Evolutionary conservation across 805 yeast genomes (phyloP), one percentile per base, ranked within the genome.

Genomic region (Cyberlindnera mississippiensis): DNA sequence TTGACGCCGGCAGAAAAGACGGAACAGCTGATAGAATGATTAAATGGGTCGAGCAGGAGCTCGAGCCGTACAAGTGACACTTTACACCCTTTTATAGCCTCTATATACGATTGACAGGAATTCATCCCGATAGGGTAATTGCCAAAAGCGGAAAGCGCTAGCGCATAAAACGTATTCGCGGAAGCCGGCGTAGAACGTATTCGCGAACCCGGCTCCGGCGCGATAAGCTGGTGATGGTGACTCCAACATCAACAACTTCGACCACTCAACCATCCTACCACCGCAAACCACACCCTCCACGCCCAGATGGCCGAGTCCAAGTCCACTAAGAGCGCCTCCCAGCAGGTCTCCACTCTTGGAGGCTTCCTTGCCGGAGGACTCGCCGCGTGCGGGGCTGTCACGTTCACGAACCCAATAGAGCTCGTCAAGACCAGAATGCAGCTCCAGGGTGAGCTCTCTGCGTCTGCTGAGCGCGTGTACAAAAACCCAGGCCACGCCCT

Each of bases 321-420:
- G 34, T 11, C 35, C 5, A 19, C 27, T 6, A 56, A 55, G 35
- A 47, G 75, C 4, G 80, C 78, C 2, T 72, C 81, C n/a, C 81
- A 77, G 50, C 68, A 74, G 50, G 73, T 83, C 16, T 72, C 82
- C 30, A 78, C 86, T 3, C 50, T 71, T 11, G 95, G 95, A 16
- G 95, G 96, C 2, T 88, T 90, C 55, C 56, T 81, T 5, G 96
- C 96, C 4, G 97, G 96, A 42, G 96, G 93, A 8, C 44, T 85
- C 13, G 99, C 99, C 3, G 97, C 98, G 3, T 90, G 98, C 69
- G 93, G 95, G 41, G 98, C 99, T 0, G 99, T 93, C 34, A 91
- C 97, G 0, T 82, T 91, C 60, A 90, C 98, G 4, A 93, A 93
- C 61, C 99, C 99, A 6, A 83, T 93, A 49, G 99, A 93, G 64